Conservation (phyloP, 768 basidiomycete species). For the Lyophyllum atratum region DNA sequence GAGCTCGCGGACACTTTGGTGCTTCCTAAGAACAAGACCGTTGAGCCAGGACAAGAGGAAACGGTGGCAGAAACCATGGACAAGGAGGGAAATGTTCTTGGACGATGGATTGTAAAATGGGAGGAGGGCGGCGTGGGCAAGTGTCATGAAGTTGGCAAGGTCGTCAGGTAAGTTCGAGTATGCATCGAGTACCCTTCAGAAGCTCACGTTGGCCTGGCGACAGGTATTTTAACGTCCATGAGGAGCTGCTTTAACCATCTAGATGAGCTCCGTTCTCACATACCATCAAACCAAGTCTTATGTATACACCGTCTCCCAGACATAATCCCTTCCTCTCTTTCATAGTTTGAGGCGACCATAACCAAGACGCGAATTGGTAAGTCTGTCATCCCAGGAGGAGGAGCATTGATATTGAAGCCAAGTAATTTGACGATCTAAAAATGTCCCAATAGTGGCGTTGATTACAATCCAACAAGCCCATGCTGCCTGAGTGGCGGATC, state of each 20-base stretch:
- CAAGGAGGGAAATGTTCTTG: conserved; percentile 57
- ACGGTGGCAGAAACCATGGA: conserved; percentile 79
- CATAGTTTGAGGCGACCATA: not conserved
- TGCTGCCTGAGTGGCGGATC: too few species aligned
- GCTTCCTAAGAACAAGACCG: conserved; percentile 40
- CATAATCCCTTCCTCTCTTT: not conserved
- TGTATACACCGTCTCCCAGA: not conserved
- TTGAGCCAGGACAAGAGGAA: conserved; percentile 58
- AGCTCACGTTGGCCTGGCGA: not conserved
- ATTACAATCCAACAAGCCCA: too few species aligned
- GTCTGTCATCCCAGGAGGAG: too few species aligned
- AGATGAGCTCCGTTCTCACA: not conserved
- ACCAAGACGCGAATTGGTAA: too few species aligned
- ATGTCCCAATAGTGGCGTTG: too few species aligned
- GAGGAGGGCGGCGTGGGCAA: conserved; percentile 61
- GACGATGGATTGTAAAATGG: conserved; percentile 83
- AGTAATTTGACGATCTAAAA: not conserved
- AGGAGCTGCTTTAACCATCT: conserved; percentile 37
- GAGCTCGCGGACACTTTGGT: conserved; percentile 62
- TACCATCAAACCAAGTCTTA: not conserved
- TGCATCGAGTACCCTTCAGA: not conserved
- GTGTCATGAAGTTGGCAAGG: conserved; percentile 63
- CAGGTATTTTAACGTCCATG: conserved; percentile 50
- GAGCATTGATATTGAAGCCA: not conserved
- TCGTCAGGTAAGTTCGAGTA: conserved; percentile 52